These are phyloP conservation scores for Ophiostoma novo-ulmi DNA, from an alignment of 2,329 filamentous ascomycete genomes.

Conservation along the genomic window DNA sequence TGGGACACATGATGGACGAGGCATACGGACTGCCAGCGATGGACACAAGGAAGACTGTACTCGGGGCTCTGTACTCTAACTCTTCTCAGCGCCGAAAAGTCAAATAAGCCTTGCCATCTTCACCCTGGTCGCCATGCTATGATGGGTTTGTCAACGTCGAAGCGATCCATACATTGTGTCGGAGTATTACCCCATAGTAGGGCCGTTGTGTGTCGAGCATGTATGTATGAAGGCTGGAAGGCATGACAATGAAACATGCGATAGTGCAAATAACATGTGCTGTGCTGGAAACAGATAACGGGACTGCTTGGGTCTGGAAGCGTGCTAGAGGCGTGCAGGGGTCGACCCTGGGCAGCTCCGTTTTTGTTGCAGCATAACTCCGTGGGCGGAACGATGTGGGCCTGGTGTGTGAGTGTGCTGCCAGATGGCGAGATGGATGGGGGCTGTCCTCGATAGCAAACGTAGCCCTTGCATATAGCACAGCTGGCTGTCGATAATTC, in stretches of 20 bases:
- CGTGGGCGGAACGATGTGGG: background rate
- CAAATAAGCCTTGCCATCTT: constrained; percentile 7
- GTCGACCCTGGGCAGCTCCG: background rate
- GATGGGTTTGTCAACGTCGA: background rate
- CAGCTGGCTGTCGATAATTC: background rate
- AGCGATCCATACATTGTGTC: background rate
- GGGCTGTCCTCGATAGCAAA: background rate
- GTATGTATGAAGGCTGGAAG: constrained; percentile 7
- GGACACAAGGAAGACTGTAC: background rate
- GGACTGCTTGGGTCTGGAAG: background rate
- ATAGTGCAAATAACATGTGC: background rate
- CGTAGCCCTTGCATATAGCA: constrained; percentile 5
- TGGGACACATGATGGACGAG: constrained; percentile 4
- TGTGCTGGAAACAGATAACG: background rate
- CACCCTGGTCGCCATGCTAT: background rate
- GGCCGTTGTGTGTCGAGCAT: constrained; percentile 3
- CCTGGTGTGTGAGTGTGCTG: constrained; percentile 4
- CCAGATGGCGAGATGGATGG: constrained; percentile 2
- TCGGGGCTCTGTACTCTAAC: background rate
- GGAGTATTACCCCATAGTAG: background rate
- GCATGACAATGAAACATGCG: background rate
- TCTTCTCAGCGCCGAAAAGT: background rate
- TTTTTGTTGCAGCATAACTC: constrained; percentile 5
- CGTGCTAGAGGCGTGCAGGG: constrained; percentile 1
- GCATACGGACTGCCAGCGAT: background rate